Conservation (phyloP, 2,329 filamentous ascomycete species). For the Calonectria multiphialidica region DNA sequence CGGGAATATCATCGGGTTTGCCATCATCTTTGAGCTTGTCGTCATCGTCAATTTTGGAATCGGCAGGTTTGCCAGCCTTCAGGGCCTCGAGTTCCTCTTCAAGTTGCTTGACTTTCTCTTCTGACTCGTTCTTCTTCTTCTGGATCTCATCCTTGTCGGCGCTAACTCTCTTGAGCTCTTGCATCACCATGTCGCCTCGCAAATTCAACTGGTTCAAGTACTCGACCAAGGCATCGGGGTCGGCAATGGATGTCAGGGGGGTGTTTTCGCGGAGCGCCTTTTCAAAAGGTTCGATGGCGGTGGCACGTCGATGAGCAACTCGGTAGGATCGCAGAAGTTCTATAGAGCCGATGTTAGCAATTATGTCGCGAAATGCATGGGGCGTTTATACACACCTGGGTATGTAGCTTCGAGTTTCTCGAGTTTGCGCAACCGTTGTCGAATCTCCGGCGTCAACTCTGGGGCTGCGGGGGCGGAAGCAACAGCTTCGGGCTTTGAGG, state of each 20-base stretch:
- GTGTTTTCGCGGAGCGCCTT: conserved; percentile 92
- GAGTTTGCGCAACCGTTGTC: conserved; percentile 82
- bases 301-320: conserved; percentile 87
- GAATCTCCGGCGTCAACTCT: conserved; percentile 81
- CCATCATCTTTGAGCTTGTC: conserved; percentile 44
- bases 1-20: conserved; percentile 39
- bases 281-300: conserved; percentile 94
- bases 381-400: conserved; percentile 68
- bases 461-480: conserved; percentile 29
- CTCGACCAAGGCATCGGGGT: conserved; percentile 86
- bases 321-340: conserved; percentile 93
- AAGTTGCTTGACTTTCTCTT: conserved; percentile 72
- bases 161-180: conserved; percentile 90
- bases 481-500: conserved; percentile 27
- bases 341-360: conserved; percentile 13
- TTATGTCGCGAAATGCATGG: neutral
- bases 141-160: conserved; percentile 84
- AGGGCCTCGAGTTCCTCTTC: conserved; percentile 72
- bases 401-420: conserved; percentile 92
- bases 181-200: conserved; percentile 92
- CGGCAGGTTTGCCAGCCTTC: conserved; percentile 49
- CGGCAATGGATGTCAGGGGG: conserved; percentile 87
- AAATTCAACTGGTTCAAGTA: conserved; percentile 89
- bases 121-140: conserved; percentile 78
- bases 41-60: conserved; percentile 45